phyloP scores from a whole-genome alignment of 257 asterid species.

The Fraxinus pennsylvanica region DNA sequence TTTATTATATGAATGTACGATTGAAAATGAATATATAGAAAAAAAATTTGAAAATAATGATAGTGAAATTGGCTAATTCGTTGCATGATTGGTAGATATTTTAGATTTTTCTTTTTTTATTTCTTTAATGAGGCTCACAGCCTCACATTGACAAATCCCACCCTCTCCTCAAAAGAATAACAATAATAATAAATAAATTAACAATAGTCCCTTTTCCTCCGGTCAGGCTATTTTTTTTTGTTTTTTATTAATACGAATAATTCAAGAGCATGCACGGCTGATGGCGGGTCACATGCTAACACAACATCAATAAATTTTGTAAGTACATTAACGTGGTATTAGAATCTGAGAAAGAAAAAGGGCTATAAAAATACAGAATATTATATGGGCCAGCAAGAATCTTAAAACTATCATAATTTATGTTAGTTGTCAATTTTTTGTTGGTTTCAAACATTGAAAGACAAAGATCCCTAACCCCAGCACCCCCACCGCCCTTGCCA shows the following conservation, averaged over 20 bases:
- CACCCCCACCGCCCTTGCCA: neutral
- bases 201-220: neutral
- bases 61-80: no score
- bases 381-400: neutral
- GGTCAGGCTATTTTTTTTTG: slow-evolving; percentile 6
- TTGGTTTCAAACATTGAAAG: neutral
- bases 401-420: neutral
- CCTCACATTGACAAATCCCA: no score
- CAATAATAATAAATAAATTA: no score
- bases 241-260: slow-evolving; percentile 15
- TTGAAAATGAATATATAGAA: no score
- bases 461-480: neutral
- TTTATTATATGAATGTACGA: no score
- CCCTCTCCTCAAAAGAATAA: no score
- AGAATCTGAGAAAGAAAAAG: slow-evolving; percentile 5
- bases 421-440: neutral
- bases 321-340: slow-evolving; percentile 7
- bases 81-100: no score
- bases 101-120: no score
- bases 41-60: no score
- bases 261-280: neutral
- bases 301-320: neutral
- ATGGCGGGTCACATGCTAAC: neutral
- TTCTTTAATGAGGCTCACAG: no score
- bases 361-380: slow-evolving; percentile 7